Evolutionary conservation across 192 early-diverging fungal genomes (phyloP).

Genomic region (Funneliformis geosporum): DNA sequence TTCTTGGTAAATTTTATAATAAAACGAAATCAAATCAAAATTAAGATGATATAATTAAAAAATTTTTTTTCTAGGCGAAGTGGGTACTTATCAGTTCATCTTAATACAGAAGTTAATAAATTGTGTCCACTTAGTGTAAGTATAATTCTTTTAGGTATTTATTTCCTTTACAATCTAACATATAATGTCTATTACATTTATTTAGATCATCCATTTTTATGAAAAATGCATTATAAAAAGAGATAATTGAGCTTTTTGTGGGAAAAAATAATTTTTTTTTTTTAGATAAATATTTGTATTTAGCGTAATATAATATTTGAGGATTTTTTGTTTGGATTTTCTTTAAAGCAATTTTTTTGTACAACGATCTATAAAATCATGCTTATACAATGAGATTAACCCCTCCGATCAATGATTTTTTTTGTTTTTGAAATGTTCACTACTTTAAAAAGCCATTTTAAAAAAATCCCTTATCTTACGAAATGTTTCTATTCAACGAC

Average conservation of each 20-base stretch:
- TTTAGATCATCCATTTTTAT: neutral
- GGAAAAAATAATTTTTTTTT: no score
- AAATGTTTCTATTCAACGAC: no score
- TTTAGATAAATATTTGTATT: no score
- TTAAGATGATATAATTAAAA: neutral
- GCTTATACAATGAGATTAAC: no score
- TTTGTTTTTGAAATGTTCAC: no score
- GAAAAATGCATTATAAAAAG: neutral
- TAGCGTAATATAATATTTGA: no score
- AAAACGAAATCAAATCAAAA: neutral
- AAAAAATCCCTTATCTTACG: no score
- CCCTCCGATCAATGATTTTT: no score
- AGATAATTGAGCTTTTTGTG: neutral
- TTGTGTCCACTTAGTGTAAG: neutral
- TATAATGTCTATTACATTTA: neutral
- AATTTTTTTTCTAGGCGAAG: neutral
- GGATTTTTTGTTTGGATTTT: no score
- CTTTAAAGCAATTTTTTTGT: no score
- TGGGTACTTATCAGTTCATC: neutral
- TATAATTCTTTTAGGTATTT: neutral
- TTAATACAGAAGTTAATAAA: neutral
- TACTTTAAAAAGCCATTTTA: no score
- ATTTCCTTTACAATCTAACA: neutral
- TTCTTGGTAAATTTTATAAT: neutral
- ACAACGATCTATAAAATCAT: no score